Base-by-base conservation (phyloP, 2,329 filamentous ascomycete genomes). In the Diaporthe sp. region DNA sequence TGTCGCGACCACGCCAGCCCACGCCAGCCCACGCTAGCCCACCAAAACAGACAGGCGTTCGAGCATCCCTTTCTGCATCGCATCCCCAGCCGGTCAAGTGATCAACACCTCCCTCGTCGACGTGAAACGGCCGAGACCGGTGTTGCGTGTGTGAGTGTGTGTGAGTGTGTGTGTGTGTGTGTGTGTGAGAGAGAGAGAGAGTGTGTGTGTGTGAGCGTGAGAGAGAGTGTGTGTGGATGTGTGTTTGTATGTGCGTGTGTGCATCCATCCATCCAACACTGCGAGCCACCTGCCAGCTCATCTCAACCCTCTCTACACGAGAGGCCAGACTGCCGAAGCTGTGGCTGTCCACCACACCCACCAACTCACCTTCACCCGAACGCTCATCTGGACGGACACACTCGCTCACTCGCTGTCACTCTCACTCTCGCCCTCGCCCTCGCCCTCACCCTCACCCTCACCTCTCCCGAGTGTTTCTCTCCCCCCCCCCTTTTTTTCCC, bases 31-130 rank as follows among this genome's bases (percentile, higher is more conserved):
- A 47, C 5, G 42, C 42, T 5, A 42, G n/a, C n/a, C 30, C 58
- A 44, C 7, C 44, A 19, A 42, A 17, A 25, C 42, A 65, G 15
- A 17, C 35, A 44, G 15, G n/a, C n/a, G n/a, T n/a, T n/a, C n/a
- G n/a, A n/a, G n/a, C n/a, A n/a, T n/a, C n/a, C n/a, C 37, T 13
- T 39, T 13, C 7, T 39, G 37, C 37, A 39, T 39, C 37, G 59
- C 59, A 50, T 65, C 42, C 59, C 61, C 61, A 66, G 61, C 63
- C 30, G 63, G 63, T 51, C 63, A 51, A 66, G 61, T 51, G 61
- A 66, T 66, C 61, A 66, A 51, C 61, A 17, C 19, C 44, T 50
- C 61, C 61, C 39, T 50, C 44, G 61, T 37, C 61, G 61, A 66
- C 44, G 47, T 68, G 44, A 68, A 51, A 68, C 63, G 27, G 63